Percentiles rank a stretch among this genome's conserved stretches.
phyloP scores from a whole-genome alignment of 2,329 filamentous ascomycete species.

The Neocucurbitaria cava region DNA sequence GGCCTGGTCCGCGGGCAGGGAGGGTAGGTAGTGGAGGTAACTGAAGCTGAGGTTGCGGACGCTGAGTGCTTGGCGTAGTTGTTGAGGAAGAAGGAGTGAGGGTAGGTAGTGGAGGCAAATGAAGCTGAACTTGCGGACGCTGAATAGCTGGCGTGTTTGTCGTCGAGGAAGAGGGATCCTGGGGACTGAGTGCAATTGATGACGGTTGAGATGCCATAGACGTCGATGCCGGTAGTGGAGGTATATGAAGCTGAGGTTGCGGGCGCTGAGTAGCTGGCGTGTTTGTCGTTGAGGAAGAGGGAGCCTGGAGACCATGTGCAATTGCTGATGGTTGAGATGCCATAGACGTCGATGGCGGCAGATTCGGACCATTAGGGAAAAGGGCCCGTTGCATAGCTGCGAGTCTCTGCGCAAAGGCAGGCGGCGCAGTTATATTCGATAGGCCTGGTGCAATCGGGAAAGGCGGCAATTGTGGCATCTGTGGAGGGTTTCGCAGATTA shows the following conservation, averaged over 20 bases:
- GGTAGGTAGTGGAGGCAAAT: neutral
- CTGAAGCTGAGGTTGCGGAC: neutral
- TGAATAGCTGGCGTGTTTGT: neutral
- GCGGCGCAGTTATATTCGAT: neutral
- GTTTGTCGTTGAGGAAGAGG: neutral
- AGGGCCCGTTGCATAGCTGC: neutral
- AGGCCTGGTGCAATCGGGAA: neutral
- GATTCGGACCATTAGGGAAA: too few relatives aligned
- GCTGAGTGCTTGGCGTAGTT: neutral
- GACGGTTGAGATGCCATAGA: too few relatives aligned
- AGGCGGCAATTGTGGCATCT: neutral
- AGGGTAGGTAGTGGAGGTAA: neutral
- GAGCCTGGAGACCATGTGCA: neutral
- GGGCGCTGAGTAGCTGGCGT: neutral
- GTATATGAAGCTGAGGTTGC: neutral
- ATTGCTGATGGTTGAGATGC: neutral
- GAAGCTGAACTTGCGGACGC: neutral
- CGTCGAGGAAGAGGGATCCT: neutral
- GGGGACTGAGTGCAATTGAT: neutral
- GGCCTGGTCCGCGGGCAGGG: neutral
- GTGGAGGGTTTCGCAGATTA: neutral
- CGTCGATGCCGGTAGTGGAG: neutral
- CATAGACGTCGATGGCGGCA: neutral
- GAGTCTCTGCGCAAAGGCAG: slow-evolving; percentile 5
- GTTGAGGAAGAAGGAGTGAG: neutral